A percentile compares a stretch with the other conserved stretches of the same genome.
Conservation (phyloP, 148 eudicot genomes). For the Vaccinium corymbosum region DNA sequence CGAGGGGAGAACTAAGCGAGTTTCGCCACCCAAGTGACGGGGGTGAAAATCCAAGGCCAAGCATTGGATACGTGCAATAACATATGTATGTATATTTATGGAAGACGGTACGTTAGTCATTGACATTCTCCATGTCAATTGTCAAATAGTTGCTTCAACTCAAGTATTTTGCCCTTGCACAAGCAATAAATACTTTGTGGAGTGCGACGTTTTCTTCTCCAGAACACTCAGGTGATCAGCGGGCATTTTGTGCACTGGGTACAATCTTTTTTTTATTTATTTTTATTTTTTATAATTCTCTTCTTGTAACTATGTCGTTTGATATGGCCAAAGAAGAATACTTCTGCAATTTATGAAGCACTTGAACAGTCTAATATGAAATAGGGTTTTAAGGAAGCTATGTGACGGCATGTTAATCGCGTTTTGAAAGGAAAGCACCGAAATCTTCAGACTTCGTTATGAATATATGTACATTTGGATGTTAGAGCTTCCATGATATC, state of each 20-base stretch:
- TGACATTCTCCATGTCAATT: background rate
- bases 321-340: background rate
- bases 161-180: background rate
- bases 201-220: background rate
- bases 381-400: background rate
- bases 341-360: background rate
- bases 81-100: background rate
- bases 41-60: background rate
- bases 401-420: background rate
- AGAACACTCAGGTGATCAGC: background rate
- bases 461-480: too few relatives aligned
- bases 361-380: background rate
- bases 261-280: background rate
- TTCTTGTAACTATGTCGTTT: background rate
- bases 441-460: too few relatives aligned
- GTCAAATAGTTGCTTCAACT: background rate
- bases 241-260: background rate
- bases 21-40: background rate
- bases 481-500: too few relatives aligned
- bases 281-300: background rate
- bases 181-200: background rate
- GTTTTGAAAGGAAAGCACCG: background rate
- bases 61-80: background rate
- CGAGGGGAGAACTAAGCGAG: conserved; percentile 42
- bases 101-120: background rate